Percentiles rank a stretch among this genome's conserved stretches.
These are phyloP conservation scores for Alternaria sp. DNA, from an alignment of 2,329 filamentous ascomycete species.

Conservation along the genomic window DNA sequence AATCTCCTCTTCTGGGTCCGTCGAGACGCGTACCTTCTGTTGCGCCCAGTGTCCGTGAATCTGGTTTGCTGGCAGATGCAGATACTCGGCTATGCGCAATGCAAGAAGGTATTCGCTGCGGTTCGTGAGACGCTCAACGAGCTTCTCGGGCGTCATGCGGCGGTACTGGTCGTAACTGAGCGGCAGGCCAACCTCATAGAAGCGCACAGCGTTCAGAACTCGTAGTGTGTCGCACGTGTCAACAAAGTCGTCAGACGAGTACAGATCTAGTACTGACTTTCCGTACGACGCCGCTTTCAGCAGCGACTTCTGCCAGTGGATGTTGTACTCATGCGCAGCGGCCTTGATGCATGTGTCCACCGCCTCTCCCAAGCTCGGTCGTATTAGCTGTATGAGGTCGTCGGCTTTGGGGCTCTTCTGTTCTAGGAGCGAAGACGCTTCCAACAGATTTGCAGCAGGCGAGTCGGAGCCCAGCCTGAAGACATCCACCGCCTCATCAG, in stretches of 20 bases:
- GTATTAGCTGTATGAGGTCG: slow-evolving; percentile 95
- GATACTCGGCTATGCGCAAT: slow-evolving; percentile 83
- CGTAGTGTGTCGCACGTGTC: slow-evolving; percentile 96
- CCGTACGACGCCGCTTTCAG: slow-evolving; percentile 97
- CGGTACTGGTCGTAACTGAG: slow-evolving; percentile 94
- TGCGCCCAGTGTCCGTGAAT: slow-evolving; percentile 98
- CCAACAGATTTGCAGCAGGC: slow-evolving; percentile 87
- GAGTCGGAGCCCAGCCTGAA: slow-evolving; percentile 89
- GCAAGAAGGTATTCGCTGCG: slow-evolving; percentile 91
- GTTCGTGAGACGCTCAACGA: slow-evolving; percentile 86
- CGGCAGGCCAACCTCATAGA: slow-evolving; percentile 88
- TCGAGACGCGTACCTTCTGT: slow-evolving; percentile 85
- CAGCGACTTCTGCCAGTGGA: slow-evolving; percentile 92
- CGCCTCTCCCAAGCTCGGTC: slow-evolving; percentile 84
- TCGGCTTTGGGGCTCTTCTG: slow-evolving; percentile 95
- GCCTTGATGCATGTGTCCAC: slow-evolving; percentile 94
- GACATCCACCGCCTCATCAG: slow-evolving; percentile 83
- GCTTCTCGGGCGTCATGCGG: slow-evolving; percentile 83
- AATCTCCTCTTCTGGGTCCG: slow-evolving; percentile 85
- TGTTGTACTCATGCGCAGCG: slow-evolving; percentile 87
- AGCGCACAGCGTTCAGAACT: slow-evolving; percentile 89
- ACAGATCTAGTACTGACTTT: slow-evolving; percentile 95
- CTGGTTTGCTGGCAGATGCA: slow-evolving; percentile 82
- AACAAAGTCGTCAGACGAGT: slow-evolving; percentile 98
- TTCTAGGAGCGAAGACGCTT: slow-evolving; percentile 90